Evolutionary conservation across 2,329 filamentous ascomycete species (phyloP).

Genomic region (Pseudovirgaria hyperparasitica): DNA sequence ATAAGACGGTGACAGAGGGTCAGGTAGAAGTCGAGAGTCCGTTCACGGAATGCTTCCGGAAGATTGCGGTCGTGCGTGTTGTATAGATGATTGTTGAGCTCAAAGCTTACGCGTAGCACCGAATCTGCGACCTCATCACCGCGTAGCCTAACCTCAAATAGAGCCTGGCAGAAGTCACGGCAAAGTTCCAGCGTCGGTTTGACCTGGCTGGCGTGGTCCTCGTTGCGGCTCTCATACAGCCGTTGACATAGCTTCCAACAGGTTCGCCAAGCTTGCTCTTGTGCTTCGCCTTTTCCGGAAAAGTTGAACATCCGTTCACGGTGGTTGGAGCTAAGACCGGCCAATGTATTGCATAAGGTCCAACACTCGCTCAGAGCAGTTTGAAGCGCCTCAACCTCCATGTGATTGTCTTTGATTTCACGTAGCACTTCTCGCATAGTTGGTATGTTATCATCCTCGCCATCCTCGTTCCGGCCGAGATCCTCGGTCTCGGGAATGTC

Average conservation of each 20-base stretch:
- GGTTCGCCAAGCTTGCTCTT: constrained; percentile 83
- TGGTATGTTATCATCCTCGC: constrained; percentile 16
- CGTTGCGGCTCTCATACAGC: constrained; percentile 69
- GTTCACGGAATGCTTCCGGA: constrained; percentile 75
- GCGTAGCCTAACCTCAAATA: constrained; percentile 74
- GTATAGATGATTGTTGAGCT: constrained; percentile 89
- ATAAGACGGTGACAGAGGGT: constrained; percentile 90
- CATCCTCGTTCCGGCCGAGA: constrained; percentile 16
- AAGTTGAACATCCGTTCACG: constrained; percentile 66
- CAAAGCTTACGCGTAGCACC: constrained; percentile 81
- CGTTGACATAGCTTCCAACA: constrained; percentile 91
- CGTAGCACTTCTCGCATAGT: constrained; percentile 40
- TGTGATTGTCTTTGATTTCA: constrained; percentile 44
- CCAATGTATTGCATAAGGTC: constrained; percentile 85
- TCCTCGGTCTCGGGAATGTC: constrained; percentile 36
- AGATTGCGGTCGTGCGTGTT: constrained; percentile 78
- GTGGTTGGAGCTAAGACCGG: constrained; percentile 72
- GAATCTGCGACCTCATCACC: constrained; percentile 74
- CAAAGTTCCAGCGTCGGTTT: constrained; percentile 72
- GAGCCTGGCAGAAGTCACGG: constrained; percentile 78
- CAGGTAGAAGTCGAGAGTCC: constrained; percentile 88
- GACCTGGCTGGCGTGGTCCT: constrained; percentile 55
- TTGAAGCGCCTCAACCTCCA: constrained; percentile 55
- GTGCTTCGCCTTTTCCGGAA: constrained; percentile 59
- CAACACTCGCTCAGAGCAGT: constrained; percentile 78